Evolutionary conservation across 495 filamentous ascomycete species (phyloP).

Genomic region (Hyaloscypha finlandica): DNA sequence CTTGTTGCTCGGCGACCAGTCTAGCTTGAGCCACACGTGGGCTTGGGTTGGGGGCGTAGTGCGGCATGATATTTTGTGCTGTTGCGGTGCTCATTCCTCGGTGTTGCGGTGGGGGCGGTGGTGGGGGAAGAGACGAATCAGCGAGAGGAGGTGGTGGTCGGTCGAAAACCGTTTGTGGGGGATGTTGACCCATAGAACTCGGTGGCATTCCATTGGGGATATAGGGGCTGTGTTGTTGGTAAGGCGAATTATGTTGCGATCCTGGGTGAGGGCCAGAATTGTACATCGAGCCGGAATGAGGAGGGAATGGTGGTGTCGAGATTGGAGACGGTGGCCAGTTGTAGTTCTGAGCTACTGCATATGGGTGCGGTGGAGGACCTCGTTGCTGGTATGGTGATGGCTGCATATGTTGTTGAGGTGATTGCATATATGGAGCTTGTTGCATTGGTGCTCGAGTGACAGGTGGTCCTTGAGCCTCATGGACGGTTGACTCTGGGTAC

Average conservation of each 20-base stretch:
- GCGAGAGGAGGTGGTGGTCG: constrained; percentile 29
- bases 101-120: constrained; percentile 26
- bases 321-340: constrained; percentile 67
- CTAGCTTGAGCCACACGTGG: constrained; percentile 35
- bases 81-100: constrained; percentile 27
- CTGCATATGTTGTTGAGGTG: constrained; percentile 48
- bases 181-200: constrained; percentile 12
- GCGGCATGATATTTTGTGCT: constrained; percentile 29
- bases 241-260: constrained; percentile 27
- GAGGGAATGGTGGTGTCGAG: constrained; percentile 42
- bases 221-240: constrained; percentile 33
- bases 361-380: constrained; percentile 40
- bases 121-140: constrained; percentile 33
- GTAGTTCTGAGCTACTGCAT: constrained; percentile 46
- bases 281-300: constrained; percentile 29
- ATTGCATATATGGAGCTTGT: constrained; percentile 39
- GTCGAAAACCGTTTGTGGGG: constrained; percentile 26
- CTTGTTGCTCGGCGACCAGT: constrained; percentile 33
- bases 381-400: constrained; percentile 37
- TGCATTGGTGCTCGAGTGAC: constrained; percentile 51
- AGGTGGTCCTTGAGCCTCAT: constrained; percentile 61
- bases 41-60: constrained; percentile 33
- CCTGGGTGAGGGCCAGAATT: constrained; percentile 29
- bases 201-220: constrained; percentile 20
- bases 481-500: constrained; percentile 96